A percentile compares a stretch with the other conserved stretches of the same genome.
phyloP scores from a whole-genome alignment of 345 rosid genomes.

The Jatropha curcas region DNA sequence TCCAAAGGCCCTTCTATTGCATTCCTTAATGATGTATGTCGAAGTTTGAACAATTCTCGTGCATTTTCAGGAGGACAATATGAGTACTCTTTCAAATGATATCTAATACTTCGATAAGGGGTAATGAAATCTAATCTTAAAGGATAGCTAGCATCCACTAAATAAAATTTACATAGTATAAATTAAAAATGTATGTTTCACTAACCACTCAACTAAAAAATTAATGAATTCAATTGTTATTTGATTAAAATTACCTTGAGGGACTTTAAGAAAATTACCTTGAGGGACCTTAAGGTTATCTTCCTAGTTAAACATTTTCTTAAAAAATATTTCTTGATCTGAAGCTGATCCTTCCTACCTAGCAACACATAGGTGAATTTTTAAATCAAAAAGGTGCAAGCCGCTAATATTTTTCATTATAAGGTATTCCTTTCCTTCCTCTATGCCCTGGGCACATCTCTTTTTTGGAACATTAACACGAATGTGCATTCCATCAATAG shows the following conservation, averaged over 20 bases:
- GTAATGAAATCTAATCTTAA: not conserved
- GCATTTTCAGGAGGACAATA: not conserved
- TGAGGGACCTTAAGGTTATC: not conserved
- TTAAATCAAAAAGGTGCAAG: not conserved
- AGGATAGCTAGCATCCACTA: not conserved
- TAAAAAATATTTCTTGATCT: not conserved
- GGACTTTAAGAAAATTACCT: not conserved
- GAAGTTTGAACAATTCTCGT: slow-evolving; percentile 10
- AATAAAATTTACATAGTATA: not conserved
- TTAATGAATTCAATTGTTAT: too few species aligned
- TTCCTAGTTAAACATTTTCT: not conserved
- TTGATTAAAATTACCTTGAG: too few species aligned
- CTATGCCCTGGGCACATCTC: not conserved
- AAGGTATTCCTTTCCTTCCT: not conserved
- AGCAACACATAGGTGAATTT: not conserved
- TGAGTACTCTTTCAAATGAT: slow-evolving; percentile 17
- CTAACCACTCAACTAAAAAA: not conserved
- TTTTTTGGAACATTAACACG: not conserved
- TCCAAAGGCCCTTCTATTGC: slow-evolving; percentile 13
- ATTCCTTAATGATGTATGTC: slow-evolving; percentile 7
- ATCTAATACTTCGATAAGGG: not conserved
- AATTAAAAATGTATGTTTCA: not conserved
- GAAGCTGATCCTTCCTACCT: not conserved
- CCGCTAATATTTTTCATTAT: not conserved
- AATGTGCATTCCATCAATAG: not conserved